Base-by-base conservation (phyloP, 495 filamentous ascomycete genomes). In the Neurospora africana region DNA sequence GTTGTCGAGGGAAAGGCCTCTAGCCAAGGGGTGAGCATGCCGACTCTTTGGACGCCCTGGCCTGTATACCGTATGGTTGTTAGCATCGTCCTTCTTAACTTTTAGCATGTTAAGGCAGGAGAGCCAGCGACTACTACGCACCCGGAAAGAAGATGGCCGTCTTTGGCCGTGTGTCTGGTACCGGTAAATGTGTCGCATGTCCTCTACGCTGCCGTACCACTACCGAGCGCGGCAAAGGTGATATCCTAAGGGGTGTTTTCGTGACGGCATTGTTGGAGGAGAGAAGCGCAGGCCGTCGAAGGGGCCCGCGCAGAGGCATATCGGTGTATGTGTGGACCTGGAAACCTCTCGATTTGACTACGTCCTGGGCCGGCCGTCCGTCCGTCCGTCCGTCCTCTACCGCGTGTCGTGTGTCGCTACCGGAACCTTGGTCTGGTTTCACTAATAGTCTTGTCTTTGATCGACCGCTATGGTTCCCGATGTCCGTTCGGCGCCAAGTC, bases 1-100 rank as follows among this genome's bases (percentile, higher is more conserved):
- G 91, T 90, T 38, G 92, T 96, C 65, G 79, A 76, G 17, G 95
- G 95, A 79, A 97, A 99, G 69, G 88, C 88, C 74, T 91, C 87
- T 72, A 94, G 84, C 92, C 96, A 97, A 39, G 92, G 87, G 36
- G 86, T 86, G 39, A 91, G 85, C 95, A 99, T 99, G 78, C 93
- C 95, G 5, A 97, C 91, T 76, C 92, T 89, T 79, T 99, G 95
- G 15, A 97, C 94, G 74, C 95, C 95, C 83, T 97, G 94, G 74
- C 94, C 94, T 97, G 80, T 73, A 61, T 19, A 13, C 11, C 21
- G 3, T 13, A 9, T 37, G 5, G 67, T 9, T 53, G 37, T 73
- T 75, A 71, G 65, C 70, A 70, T 19, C 2, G 36, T 15, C 47
- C 23, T 36, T 53, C 13, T 47, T 70, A 69, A 76, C 38, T 68